A percentile compares a stretch with the other conserved stretches of the same genome.
These are phyloP conservation scores for Colletotrichum paranaense DNA, from an alignment of 2,329 filamentous ascomycete genomes.

Conservation along the genomic window DNA sequence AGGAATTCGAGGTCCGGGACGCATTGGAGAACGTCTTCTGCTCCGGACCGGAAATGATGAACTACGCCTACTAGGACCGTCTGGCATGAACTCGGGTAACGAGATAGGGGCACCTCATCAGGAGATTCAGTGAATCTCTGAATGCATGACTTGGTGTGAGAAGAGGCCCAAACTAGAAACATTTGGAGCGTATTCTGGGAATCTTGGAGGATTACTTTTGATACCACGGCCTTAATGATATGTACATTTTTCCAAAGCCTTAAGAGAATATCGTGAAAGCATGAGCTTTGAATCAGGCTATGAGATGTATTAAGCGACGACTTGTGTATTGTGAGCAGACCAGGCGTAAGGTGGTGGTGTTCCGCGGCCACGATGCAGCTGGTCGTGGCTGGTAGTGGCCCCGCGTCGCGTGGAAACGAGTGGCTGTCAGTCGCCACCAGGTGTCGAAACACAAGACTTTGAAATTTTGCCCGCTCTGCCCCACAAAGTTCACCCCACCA, in stretches of 20 bases:
- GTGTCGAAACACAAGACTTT: conserved; percentile 13
- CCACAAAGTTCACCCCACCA: conserved; percentile 39
- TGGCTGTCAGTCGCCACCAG: conserved; percentile 14
- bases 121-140: neutral
- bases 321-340: neutral
- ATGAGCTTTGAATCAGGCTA: neutral
- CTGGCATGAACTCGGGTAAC: neutral
- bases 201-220: neutral
- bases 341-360: neutral
- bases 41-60: conserved; percentile 33
- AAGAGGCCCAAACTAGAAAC: neutral
- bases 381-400: conserved; percentile 18
- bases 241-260: neutral
- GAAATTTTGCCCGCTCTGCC: conserved; percentile 38
- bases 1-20: conserved; percentile 79
- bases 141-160: neutral
- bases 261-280: neutral
- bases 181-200: conserved; percentile 15
- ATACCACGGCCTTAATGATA: conserved; percentile 23
- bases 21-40: conserved; percentile 79
- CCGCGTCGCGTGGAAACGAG: conserved; percentile 29
- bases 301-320: neutral
- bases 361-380: neutral
- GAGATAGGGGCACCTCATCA: neutral
- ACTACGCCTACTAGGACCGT: neutral